Conservation (phyloP, 768 basidiomycete genomes). For the Epithele typhae region DNA sequence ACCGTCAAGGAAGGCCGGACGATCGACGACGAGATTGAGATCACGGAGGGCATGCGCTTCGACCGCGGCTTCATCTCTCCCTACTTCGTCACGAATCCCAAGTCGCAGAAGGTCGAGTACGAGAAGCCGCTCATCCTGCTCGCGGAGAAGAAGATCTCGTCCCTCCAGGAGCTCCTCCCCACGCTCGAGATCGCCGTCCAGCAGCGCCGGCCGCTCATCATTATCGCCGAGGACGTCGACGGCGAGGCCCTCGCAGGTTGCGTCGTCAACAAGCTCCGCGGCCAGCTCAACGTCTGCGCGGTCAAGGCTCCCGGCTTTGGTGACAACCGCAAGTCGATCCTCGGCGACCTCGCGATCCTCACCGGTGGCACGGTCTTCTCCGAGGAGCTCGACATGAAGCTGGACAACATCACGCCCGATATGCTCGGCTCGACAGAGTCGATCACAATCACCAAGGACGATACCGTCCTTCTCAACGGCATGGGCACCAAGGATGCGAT, state of each 20-base stretch:
- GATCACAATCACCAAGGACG: conserved; percentile 96
- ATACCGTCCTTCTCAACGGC: conserved; percentile 94
- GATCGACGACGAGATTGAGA: conserved; percentile 98
- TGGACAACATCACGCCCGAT: conserved; percentile 84
- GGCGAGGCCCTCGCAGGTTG: conserved; percentile 97
- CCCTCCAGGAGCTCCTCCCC: conserved; percentile 92
- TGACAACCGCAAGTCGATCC: conserved; percentile 98
- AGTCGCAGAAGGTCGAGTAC: conserved; percentile 91
- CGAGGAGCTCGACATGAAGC: conserved; percentile 89
- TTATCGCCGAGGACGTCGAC: conserved; percentile 97
- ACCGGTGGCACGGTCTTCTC: conserved; percentile 98
- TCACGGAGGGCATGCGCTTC: conserved; percentile 99
- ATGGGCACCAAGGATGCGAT: conserved; percentile 88
- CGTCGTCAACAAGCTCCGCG: conserved; percentile 98
- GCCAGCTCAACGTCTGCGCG: conserved; percentile 89
- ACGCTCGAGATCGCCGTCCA: conserved; percentile 80
- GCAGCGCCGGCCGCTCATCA: conserved; percentile 84
- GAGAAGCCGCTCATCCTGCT: conserved; percentile 95
- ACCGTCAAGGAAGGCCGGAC: conserved; percentile 99
- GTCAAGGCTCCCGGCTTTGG: conserved; percentile 99
- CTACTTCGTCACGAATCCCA: conserved; percentile 98
- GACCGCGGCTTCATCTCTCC: conserved; percentile 98
- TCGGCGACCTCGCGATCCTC: conserved; percentile 95
- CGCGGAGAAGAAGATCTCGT: conserved; percentile 96
- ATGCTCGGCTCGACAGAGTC: conserved; percentile 88